These are phyloP conservation scores for Arthrobotrys pseudoclavata DNA, from an alignment of 2,329 filamentous ascomycete species.

Conservation along the genomic window DNA sequence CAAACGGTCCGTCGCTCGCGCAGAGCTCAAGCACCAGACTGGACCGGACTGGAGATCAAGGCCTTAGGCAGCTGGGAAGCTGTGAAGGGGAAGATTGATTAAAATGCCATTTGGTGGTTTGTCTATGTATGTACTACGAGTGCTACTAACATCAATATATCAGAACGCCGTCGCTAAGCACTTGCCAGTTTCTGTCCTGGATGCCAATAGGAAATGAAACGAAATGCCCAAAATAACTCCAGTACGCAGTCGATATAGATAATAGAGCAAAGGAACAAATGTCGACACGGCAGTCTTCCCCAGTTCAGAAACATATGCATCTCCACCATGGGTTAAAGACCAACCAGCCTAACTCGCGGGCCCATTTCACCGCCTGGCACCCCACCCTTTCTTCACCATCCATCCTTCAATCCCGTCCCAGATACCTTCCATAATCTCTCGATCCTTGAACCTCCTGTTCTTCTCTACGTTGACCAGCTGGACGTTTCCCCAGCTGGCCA, in stretches of 20 bases:
- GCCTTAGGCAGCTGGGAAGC: constrained; percentile 2
- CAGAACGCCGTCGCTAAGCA: constrained; percentile 59
- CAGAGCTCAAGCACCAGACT: constrained; percentile 7
- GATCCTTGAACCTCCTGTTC: constrained; percentile 87
- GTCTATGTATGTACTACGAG: constrained; percentile 31
- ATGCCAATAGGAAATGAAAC: constrained; percentile 14
- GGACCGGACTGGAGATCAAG: constrained; percentile 7
- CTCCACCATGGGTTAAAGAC: neutral
- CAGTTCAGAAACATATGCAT: neutral
- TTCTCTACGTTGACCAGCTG: constrained; percentile 85
- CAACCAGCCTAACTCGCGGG: neutral
- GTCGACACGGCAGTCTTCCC: neutral
- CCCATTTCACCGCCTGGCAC: constrained; percentile 40
- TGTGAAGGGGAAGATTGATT: neutral
- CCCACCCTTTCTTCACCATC: constrained; percentile 88
- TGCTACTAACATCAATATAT: constrained; percentile 14
- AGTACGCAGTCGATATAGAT: constrained; percentile 1
- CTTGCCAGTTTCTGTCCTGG: constrained; percentile 27
- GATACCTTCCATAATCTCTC: constrained; percentile 91
- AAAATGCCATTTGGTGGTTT: constrained; percentile 10
- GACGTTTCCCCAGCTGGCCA: constrained; percentile 89
- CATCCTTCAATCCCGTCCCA: constrained; percentile 90
- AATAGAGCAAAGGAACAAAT: neutral
- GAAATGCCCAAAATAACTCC: constrained; percentile 40
- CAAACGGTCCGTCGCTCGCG: constrained; percentile 28